Evolutionary conservation across 2,329 filamentous ascomycete genomes (phyloP).

Genomic region (Blastomyces gilchristii): DNA sequence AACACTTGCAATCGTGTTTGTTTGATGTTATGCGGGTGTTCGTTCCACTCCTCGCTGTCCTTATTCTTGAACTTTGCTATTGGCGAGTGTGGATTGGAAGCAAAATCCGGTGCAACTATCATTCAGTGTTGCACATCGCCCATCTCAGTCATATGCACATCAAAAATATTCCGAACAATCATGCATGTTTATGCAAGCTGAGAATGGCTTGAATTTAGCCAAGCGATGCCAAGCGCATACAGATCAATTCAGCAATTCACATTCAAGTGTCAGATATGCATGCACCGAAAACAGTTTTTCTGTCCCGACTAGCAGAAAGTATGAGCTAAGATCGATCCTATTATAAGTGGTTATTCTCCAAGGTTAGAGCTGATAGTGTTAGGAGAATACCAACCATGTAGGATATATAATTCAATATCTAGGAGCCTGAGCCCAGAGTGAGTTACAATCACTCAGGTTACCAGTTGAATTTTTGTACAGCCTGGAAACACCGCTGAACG

Average conservation of each 20-base stretch:
- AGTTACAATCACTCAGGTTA: no score
- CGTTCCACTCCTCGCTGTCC: neutral
- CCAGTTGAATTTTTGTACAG: no score
- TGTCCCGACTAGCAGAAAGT: neutral
- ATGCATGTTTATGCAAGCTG: constrained; percentile 1
- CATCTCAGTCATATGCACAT: constrained; percentile 1
- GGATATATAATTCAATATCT: no score
- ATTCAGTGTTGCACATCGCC: neutral
- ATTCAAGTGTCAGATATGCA: neutral
- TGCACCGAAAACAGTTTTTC: neutral
- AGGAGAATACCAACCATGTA: neutral
- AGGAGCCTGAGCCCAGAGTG: no score
- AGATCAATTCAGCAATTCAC: neutral
- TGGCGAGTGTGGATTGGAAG: neutral
- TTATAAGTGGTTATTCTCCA: neutral
- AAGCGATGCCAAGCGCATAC: neutral
- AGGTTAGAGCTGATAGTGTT: neutral
- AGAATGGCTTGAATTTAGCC: neutral
- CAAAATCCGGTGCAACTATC: neutral
- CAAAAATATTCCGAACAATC: constrained; percentile 7
- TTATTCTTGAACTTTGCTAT: neutral
- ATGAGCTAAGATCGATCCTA: neutral
- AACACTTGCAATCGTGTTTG: neutral
- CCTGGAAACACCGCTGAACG: no score
- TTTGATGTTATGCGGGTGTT: neutral